phyloP scores from a whole-genome alignment of 2,329 filamentous ascomycete genomes.

The Phyllosticta citribraziliensis region DNA sequence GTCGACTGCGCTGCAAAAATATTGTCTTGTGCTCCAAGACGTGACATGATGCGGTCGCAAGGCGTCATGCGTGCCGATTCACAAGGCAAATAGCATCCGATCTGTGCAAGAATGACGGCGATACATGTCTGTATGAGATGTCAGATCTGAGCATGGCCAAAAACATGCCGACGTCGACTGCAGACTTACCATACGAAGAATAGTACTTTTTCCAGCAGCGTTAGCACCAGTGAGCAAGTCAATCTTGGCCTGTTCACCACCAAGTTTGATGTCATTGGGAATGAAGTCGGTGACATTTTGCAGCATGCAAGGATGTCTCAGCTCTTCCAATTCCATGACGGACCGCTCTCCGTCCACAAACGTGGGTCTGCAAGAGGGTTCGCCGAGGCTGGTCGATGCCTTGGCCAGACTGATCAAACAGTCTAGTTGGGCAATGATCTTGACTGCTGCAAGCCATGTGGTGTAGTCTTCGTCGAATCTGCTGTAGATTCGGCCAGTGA shows the following conservation, averaged over 20 bases:
- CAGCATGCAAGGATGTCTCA: constrained; percentile 91
- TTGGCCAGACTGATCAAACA: constrained; percentile 90
- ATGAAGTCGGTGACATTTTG: constrained; percentile 89
- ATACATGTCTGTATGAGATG: constrained; percentile 63
- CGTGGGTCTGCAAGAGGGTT: constrained; percentile 78
- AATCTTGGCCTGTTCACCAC: constrained; percentile 72
- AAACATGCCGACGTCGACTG: constrained; percentile 2
- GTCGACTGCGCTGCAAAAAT: constrained; percentile 97
- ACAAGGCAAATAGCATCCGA: constrained; percentile 87
- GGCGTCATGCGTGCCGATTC: constrained; percentile 75
- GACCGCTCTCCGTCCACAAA: constrained; percentile 81
- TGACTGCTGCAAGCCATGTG: constrained; percentile 81
- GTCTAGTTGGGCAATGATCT: constrained; percentile 83
- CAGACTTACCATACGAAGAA: constrained; percentile 75
- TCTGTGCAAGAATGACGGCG: constrained; percentile 94
- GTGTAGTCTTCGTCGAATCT: constrained; percentile 83
- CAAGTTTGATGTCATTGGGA: constrained; percentile 83
- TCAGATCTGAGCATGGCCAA: constrained; percentile 28
- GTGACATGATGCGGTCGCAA: constrained; percentile 96
- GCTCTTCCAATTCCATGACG: constrained; percentile 81
- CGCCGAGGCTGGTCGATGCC: constrained; percentile 71
- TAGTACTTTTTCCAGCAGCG: constrained; percentile 92
- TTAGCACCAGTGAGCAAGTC: constrained; percentile 92
- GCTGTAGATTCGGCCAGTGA: constrained; percentile 70
- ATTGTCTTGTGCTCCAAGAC: constrained; percentile 94